phyloP scores from a whole-genome alignment of 371 early-diverging fungal genomes.

The Sporodiniella umbellata region DNA sequence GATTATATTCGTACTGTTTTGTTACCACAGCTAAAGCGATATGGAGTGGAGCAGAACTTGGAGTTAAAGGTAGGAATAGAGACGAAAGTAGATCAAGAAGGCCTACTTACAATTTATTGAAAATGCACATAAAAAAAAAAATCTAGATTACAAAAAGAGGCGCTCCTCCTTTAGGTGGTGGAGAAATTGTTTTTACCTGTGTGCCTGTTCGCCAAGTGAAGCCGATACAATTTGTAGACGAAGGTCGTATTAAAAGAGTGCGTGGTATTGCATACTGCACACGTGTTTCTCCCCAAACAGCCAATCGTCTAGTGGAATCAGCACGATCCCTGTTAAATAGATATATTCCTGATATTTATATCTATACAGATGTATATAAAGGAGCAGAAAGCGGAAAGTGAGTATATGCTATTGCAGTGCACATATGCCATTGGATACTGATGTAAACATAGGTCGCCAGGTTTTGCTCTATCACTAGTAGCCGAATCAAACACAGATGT shows the following conservation, averaged over 20 bases:
- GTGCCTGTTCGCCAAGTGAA: slow-evolving; percentile 78
- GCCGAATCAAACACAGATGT: slow-evolving; percentile 89
- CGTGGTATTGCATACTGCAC: slow-evolving; percentile 94
- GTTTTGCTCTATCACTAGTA: slow-evolving; percentile 88
- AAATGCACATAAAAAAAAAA: background rate
- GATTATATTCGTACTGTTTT: slow-evolving; percentile 91
- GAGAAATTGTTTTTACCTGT: slow-evolving; percentile 86
- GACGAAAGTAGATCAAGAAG: background rate
- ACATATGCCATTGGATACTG: background rate
- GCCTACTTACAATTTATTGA: too few species aligned
- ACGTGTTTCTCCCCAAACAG: slow-evolving; percentile 92
- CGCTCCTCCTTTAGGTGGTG: slow-evolving; percentile 94
- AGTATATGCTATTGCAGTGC: slow-evolving; percentile 5
- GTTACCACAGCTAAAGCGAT: slow-evolving; percentile 78
- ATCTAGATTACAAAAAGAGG: slow-evolving; percentile 84
- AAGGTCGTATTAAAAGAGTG: slow-evolving; percentile 87
- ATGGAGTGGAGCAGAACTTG: slow-evolving; percentile 79
- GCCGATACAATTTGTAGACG: slow-evolving; percentile 78
- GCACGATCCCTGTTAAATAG: slow-evolving; percentile 82
- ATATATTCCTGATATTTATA: slow-evolving; percentile 93
- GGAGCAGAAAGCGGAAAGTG: slow-evolving; percentile 89
- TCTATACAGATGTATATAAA: slow-evolving; percentile 96
- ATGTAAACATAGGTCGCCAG: slow-evolving; percentile 66
- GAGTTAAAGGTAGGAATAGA: slow-evolving; percentile 67
- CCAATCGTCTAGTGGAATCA: slow-evolving; percentile 90